phyloP scores from a whole-genome alignment of 495 filamentous ascomycete species.

The Haplographium delicatum region DNA sequence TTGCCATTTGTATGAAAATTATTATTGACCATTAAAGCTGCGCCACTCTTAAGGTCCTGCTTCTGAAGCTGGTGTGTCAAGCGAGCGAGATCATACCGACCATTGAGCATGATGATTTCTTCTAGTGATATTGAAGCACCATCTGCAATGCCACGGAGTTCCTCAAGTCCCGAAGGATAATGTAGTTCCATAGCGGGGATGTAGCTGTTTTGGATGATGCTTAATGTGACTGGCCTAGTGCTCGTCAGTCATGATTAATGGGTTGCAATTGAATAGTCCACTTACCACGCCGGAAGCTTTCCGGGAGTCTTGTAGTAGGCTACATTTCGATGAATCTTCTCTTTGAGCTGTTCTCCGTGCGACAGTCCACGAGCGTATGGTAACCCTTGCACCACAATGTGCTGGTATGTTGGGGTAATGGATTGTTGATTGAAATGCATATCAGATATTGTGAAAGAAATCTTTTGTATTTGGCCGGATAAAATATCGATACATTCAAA shows the following conservation, averaged over 20 bases:
- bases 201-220: slow-evolving; percentile 22
- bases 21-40: neutral
- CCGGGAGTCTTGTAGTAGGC: slow-evolving; percentile 25
- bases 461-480: neutral
- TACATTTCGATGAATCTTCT: slow-evolving; percentile 25
- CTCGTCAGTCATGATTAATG: neutral
- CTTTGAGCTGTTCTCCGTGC: slow-evolving; percentile 20
- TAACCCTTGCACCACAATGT: slow-evolving; percentile 24
- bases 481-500: neutral
- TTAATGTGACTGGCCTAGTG: slow-evolving; percentile 3
- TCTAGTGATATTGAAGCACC: slow-evolving; percentile 25
- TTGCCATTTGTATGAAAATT: slow-evolving; percentile 5
- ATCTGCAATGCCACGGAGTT: slow-evolving; percentile 28
- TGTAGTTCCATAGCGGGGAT: slow-evolving; percentile 19
- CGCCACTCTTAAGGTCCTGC: neutral
- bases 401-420: slow-evolving; percentile 20
- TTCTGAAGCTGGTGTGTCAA: slow-evolving; percentile 2
- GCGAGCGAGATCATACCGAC: slow-evolving; percentile 26
- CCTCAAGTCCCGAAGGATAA: slow-evolving; percentile 26
- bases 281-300: slow-evolving; percentile 23
- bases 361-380: slow-evolving; percentile 24
- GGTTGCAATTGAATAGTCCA: neutral
- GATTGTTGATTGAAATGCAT: slow-evolving; percentile 1
- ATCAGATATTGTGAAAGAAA: neutral
- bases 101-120: slow-evolving; percentile 29